Conservation (phyloP, 805 yeast genomes). For the Middelhovenomyces tepae region DNA sequence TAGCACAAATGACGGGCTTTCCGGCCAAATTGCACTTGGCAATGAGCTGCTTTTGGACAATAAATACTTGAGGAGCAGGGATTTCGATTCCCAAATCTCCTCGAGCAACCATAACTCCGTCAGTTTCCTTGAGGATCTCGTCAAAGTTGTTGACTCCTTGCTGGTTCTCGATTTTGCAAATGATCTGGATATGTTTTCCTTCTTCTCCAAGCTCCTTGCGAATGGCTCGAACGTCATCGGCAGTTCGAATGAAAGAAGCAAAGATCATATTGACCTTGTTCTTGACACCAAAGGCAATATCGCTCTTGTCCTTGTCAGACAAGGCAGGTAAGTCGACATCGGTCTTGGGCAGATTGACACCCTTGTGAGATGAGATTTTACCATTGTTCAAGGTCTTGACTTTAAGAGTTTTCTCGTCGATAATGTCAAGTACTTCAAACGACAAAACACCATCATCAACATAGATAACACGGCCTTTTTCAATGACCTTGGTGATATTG, state of each 20-base stretch:
- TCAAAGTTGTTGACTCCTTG: constrained; percentile 99
- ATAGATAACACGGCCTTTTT: constrained; percentile 81
- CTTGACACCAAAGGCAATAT: constrained; percentile 90
- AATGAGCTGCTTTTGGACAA: constrained; percentile 96
- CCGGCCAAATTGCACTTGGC: constrained; percentile 99
- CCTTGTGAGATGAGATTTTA: constrained; percentile 94
- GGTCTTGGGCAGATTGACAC: constrained; percentile 98
- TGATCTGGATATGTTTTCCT: constrained; percentile 92
- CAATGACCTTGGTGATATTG: constrained; percentile 92
- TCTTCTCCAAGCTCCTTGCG: constrained; percentile 95
- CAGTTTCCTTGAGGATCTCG: constrained; percentile 87
- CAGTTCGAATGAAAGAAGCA: constrained; percentile 96
- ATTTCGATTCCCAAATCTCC: constrained; percentile 99
- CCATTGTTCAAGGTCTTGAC: constrained; percentile 91
- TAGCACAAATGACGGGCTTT: constrained; percentile 98
- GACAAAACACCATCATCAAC: constrained; percentile 97
- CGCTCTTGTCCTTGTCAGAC: constrained; percentile 91
- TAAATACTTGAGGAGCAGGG: constrained; percentile 97
- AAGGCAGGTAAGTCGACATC: constrained; percentile 98
- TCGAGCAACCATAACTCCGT: constrained; percentile 99
- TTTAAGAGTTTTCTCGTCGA: constrained; percentile 71
- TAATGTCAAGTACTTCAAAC: constrained; percentile 80
- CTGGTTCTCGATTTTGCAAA: constrained; percentile 96
- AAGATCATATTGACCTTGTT: constrained; percentile 97
- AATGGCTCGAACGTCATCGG: constrained; percentile 79